These are phyloP conservation scores for Globisporangium emineosum DNA, from an alignment of 352 stramenopile species.

Conservation along the genomic window DNA sequence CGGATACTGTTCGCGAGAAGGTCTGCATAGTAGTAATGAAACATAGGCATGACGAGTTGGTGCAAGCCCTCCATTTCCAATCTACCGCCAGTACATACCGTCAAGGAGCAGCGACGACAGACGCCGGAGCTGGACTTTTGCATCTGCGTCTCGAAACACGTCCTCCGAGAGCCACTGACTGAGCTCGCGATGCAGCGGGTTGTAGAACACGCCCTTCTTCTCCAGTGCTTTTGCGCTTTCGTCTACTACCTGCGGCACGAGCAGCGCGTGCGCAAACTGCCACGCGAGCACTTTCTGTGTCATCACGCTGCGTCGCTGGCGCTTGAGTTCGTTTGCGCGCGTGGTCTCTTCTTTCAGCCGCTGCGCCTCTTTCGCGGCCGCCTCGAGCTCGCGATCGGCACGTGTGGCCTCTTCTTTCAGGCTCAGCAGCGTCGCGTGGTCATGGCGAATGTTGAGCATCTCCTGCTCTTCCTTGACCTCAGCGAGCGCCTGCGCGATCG, in stretches of 20 bases:
- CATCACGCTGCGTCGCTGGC: constrained; percentile 37
- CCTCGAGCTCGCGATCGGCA: constrained; percentile 46
- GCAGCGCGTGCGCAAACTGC: constrained; percentile 42
- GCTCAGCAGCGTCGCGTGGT: constrained; percentile 37
- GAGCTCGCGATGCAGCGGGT: constrained; percentile 52
- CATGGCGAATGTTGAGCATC: constrained; percentile 38
- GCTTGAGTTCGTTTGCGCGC: constrained; percentile 38
- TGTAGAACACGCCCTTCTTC: constrained; percentile 62
- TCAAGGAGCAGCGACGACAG: constrained; percentile 40
- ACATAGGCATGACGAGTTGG: neutral
- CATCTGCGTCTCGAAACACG: constrained; percentile 40
- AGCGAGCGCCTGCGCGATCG: constrained; percentile 64
- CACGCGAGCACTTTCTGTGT: constrained; percentile 56
- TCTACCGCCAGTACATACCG: constrained; percentile 21
- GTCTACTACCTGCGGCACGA: constrained; percentile 38
- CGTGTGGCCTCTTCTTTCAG: constrained; percentile 42
- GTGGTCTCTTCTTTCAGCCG: constrained; percentile 49
- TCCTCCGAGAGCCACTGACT: constrained; percentile 36
- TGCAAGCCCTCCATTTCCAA: neutral
- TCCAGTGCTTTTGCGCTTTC: constrained; percentile 30
- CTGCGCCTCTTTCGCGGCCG: constrained; percentile 46
- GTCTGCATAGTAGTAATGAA: constrained; percentile 22
- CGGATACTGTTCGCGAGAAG: constrained; percentile 42
- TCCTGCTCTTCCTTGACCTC: constrained; percentile 81
- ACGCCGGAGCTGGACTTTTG: constrained; percentile 36